These are phyloP conservation scores for Globisporangium iwayamae DNA, from an alignment of 352 stramenopile genomes.

Conservation along the genomic window DNA sequence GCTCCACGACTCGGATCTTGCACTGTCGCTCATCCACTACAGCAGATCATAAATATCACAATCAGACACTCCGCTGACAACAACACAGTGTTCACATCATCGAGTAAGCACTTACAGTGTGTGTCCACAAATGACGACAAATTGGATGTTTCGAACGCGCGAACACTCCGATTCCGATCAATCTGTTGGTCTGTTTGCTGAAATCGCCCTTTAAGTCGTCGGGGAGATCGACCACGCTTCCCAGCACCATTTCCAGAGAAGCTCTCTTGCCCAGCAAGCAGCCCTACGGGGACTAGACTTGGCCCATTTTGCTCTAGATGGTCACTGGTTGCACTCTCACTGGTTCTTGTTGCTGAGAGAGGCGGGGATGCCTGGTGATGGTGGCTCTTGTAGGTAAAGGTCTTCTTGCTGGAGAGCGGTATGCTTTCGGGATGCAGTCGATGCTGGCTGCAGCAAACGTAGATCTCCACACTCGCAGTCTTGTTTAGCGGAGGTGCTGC, in stretches of 20 bases:
- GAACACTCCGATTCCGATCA: conserved; percentile 6
- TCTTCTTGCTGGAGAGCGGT: conserved; percentile 43
- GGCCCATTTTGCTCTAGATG: background rate
- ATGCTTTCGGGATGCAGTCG: conserved; percentile 23
- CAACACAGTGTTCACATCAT: background rate
- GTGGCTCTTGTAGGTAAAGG: conserved; percentile 60
- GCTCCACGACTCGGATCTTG: conserved; percentile 86
- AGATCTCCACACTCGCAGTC: conserved; percentile 55
- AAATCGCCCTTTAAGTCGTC: background rate
- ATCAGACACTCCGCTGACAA: background rate
- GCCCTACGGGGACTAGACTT: background rate
- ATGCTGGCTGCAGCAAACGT: conserved; percentile 38
- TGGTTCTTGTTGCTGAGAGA: background rate
- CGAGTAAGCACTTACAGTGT: conserved; percentile 36
- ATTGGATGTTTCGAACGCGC: conserved; percentile 23
- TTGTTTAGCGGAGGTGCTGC: conserved; percentile 41
- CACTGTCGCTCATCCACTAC: conserved; percentile 85
- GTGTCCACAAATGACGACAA: conserved; percentile 71
- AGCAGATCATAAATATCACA: conserved; percentile 11
- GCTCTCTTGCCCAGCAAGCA: background rate
- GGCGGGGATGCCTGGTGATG: conserved; percentile 29
- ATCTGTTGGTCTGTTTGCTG: background rate
- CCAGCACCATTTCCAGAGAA: conserved; percentile 34
- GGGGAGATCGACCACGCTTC: conserved; percentile 50
- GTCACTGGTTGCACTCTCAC: background rate